Conservation (phyloP, 208 protist species). For the Leishmania lainsoni region DNA sequence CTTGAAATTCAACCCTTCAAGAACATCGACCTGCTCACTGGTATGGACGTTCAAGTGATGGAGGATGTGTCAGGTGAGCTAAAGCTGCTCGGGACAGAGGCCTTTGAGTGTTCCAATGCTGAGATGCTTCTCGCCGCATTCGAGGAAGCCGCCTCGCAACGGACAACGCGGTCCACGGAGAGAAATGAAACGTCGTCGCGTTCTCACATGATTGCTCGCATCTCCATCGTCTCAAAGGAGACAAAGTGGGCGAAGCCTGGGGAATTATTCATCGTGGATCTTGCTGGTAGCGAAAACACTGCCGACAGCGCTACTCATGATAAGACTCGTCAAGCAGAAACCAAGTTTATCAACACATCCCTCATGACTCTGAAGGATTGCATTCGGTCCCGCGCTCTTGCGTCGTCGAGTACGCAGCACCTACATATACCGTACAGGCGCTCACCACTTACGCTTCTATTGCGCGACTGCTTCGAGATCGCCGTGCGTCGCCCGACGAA, state of each 20-base stretch:
- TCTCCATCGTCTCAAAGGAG: slow-evolving; percentile 79
- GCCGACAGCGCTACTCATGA: slow-evolving; percentile 88
- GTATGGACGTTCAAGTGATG: slow-evolving; percentile 76
- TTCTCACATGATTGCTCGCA: slow-evolving; percentile 86
- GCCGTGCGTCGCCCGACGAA: slow-evolving; percentile 85
- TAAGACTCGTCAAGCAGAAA: slow-evolving; percentile 75
- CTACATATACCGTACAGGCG: slow-evolving; percentile 91
- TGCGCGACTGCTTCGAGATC: slow-evolving; percentile 92
- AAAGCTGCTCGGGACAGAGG: slow-evolving; percentile 72
- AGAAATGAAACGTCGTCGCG: slow-evolving; percentile 87
- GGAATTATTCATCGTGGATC: slow-evolving; percentile 85
- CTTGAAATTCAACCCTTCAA: slow-evolving; percentile 82
- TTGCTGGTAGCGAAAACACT: slow-evolving; percentile 92
- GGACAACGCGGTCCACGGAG: slow-evolving; percentile 78
- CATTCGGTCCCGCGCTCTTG: slow-evolving; percentile 76
- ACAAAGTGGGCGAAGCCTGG: slow-evolving; percentile 85
- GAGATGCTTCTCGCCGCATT: slow-evolving; percentile 85
- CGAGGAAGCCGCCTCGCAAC: slow-evolving; percentile 71
- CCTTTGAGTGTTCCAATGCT: slow-evolving; percentile 78
- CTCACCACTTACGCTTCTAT: slow-evolving; percentile 84
- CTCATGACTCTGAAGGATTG: slow-evolving; percentile 94
- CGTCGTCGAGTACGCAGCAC: slow-evolving; percentile 74
- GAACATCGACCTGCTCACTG: slow-evolving; percentile 83
- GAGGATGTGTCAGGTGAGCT: slow-evolving; percentile 85
- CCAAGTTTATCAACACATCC: slow-evolving; percentile 93